phyloP scores from a whole-genome alignment of 2,329 filamentous ascomycete genomes.

The Trichophyton schoenleinii region DNA sequence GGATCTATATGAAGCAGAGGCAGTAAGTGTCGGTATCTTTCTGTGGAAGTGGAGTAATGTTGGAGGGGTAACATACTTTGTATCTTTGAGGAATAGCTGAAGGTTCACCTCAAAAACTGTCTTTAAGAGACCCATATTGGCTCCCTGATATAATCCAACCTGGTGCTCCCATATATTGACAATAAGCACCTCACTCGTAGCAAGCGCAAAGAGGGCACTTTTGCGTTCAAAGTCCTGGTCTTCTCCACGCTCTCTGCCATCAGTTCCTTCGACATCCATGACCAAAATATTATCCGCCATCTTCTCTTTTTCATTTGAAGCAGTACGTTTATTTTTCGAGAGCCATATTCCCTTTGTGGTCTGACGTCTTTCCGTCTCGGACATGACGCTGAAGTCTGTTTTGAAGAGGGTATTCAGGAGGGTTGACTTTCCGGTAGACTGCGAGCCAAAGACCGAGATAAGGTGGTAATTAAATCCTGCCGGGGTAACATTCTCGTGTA shows the following conservation, averaged over 20 bases:
- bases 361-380: slow-evolving; percentile 82
- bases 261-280: slow-evolving; percentile 98
- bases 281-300: slow-evolving; percentile 98
- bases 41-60: neutral
- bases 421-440: slow-evolving; percentile 97
- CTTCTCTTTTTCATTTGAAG: slow-evolving; percentile 32
- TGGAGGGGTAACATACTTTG: slow-evolving; percentile 49
- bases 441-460: slow-evolving; percentile 96
- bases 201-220: slow-evolving; percentile 90
- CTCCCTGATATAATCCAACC: slow-evolving; percentile 92
- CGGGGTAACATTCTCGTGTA: slow-evolving; percentile 63
- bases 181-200: slow-evolving; percentile 93
- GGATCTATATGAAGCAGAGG: slow-evolving; percentile 41
- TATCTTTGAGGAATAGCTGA: slow-evolving; percentile 92
- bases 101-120: slow-evolving; percentile 98
- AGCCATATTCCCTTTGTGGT: slow-evolving; percentile 99
- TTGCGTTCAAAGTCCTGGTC: slow-evolving; percentile 99
- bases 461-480: slow-evolving; percentile 98
- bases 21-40: neutral
- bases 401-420: slow-evolving; percentile 91
- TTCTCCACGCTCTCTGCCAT: slow-evolving; percentile 88
- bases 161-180: slow-evolving; percentile 99
- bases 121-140: slow-evolving; percentile 97
- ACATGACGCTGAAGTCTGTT: slow-evolving; percentile 95
- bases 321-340: slow-evolving; percentile 76